Evolutionary conservation across 495 filamentous ascomycete genomes (phyloP).

Genomic region (Penicillium riverlandense): DNA sequence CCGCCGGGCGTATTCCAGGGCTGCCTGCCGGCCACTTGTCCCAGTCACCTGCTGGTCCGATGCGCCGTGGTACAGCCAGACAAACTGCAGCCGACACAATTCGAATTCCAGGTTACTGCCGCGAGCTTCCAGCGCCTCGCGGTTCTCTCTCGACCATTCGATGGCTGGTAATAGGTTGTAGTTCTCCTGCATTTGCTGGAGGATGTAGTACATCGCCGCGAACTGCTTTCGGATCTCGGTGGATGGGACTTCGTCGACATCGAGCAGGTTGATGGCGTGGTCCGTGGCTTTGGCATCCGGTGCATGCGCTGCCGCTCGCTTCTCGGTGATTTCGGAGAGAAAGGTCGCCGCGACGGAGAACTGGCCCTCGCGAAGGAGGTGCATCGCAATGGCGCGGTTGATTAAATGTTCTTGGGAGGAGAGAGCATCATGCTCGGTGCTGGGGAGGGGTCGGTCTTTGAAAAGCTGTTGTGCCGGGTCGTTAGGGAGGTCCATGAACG

Average conservation of each 20-base stretch:
- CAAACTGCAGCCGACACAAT: constrained; percentile 75
- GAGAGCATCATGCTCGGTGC: constrained; percentile 74
- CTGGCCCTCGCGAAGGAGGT: constrained; percentile 88
- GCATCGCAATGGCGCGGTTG: constrained; percentile 92
- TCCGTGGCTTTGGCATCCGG: constrained; percentile 7
- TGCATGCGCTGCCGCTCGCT: constrained; percentile 12
- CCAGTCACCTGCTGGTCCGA: constrained; percentile 14
- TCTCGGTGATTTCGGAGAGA: constrained; percentile 50
- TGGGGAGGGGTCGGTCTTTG: constrained; percentile 67
- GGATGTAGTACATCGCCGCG: constrained; percentile 80
- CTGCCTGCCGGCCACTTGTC: constrained; percentile 41
- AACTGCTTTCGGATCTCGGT: constrained; percentile 71
- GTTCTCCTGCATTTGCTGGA: constrained; percentile 62
- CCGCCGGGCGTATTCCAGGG: constrained; percentile 63
- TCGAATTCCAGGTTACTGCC: constrained; percentile 95
- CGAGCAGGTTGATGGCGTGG: constrained; percentile 19
- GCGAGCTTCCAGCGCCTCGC: constrained; percentile 61
- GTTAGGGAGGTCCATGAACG: background rate
- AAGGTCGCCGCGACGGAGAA: constrained; percentile 83
- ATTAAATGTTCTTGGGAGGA: constrained; percentile 67
- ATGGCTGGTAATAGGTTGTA: constrained; percentile 78
- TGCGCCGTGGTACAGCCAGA: constrained; percentile 66
- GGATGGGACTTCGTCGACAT: constrained; percentile 53
- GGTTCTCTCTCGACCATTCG: constrained; percentile 70
- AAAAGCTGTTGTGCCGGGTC: constrained; percentile 49